Evolutionary conservation across 192 early-diverging fungal genomes (phyloP), one percentile per base, ranked within the genome.

Genomic region (Coemansia sp.): DNA sequence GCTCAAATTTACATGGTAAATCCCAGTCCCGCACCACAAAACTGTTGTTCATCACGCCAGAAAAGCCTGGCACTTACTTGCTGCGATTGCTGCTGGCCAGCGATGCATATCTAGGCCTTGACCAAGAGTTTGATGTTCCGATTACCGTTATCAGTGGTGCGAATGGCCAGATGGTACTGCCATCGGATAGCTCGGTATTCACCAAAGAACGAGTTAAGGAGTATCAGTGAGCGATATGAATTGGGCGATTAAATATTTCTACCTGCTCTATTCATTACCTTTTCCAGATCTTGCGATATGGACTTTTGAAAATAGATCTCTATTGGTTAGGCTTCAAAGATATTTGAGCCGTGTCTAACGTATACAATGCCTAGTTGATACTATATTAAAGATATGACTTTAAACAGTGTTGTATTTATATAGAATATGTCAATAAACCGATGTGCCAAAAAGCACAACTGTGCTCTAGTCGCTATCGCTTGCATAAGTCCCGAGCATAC

Each of bases 101-200:
- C 65, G 94, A 96, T 70, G 92, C 87, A 0, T 94, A 96, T 67
- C 28, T 91, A 58, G 89, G 89, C 1, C 75, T 90, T 22, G 91
- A 92, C 58, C 85, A 88, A 70, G 80, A 84, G 18, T 56, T 83
- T 12, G 69, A 78, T 4, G 64, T 90, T 1, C 57, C 65, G 18
- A 72, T 76, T 8, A 65, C 57, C 0, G 76, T 83, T 55, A 58
- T 18, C 23, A 16, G 38, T 44, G 38, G 38, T 16, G 14, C 38
- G 16, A 44, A 44, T 44, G 38, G 27, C 44, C 70, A 73, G 23
- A 78, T 78, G 76, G 32, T 53, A 25, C 26, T 78, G 22, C 18
- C 30, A 0, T 27, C 7, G 4, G 62, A 68, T 38, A 50, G 64
- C 27, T 54, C 69, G 9, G 68, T 48, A 23, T 65, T 78, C 34